Evolutionary conservation across 352 stramenopile genomes (phyloP).

Genomic region (Phytophthora pinifolia): DNA sequence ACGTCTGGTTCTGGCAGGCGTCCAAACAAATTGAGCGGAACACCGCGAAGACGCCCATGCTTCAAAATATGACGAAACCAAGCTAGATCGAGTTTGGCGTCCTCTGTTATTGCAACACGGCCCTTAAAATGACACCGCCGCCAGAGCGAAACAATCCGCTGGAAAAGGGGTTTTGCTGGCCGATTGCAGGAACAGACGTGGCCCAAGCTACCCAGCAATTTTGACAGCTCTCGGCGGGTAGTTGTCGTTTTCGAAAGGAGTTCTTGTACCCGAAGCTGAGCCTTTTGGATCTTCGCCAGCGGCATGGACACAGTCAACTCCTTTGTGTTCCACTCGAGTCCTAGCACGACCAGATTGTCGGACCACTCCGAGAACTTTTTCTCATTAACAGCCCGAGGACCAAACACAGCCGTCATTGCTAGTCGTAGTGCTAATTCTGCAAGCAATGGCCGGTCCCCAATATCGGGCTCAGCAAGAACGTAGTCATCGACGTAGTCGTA

Average conservation of each 20-base stretch:
- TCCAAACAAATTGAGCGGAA: conserved; percentile 1
- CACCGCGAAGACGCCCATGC: neutral
- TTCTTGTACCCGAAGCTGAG: neutral
- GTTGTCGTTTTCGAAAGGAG: neutral
- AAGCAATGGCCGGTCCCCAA: neutral
- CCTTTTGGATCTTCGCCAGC: conserved; percentile 14
- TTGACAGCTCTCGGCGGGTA: neutral
- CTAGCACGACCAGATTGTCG: neutral
- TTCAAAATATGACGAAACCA: conserved; percentile 2
- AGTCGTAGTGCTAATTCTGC: conserved; percentile 1
- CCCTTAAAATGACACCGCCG: neutral
- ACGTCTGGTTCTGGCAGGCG: neutral
- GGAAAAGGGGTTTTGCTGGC: conserved; percentile 4
- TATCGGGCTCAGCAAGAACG: conserved; percentile 1
- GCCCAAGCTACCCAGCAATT: conserved; percentile 1
- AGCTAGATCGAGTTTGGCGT: neutral
- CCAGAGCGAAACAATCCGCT: conserved; percentile 1
- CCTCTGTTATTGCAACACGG: neutral
- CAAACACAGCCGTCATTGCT: neutral
- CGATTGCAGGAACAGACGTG: conserved; percentile 1
- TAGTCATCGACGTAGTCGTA: conserved; percentile 10
- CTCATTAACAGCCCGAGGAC: conserved; percentile 8
- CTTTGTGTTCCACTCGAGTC: conserved; percentile 4
- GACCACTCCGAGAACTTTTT: conserved; percentile 11
- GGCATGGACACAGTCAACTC: conserved; percentile 11